phyloP scores from a whole-genome alignment of 129 eudicot species.

The Cynara cardunculus region DNA sequence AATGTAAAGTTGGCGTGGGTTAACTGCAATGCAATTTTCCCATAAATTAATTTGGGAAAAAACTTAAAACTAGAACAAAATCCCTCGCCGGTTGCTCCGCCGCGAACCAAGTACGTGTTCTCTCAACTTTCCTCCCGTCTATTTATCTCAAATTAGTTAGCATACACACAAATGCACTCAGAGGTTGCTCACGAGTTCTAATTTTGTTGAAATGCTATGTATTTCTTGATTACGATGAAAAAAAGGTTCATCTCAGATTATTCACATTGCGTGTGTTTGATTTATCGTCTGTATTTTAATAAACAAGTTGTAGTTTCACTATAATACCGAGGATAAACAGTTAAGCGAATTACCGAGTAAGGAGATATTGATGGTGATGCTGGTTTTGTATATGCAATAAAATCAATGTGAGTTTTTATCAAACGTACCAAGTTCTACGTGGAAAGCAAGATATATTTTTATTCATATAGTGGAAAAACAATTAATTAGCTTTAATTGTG shows the following conservation, averaged over 20 bases:
- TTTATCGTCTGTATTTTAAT: neutral
- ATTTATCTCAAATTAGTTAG: neutral
- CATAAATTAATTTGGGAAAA: neutral
- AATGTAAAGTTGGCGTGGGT: neutral
- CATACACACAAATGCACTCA: neutral
- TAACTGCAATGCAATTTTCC: neutral
- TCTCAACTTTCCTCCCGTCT: neutral
- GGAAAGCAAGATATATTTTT: neutral
- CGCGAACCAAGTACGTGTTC: conserved; percentile 18
- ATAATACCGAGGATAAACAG: conserved; percentile 8
- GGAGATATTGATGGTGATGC: neutral
- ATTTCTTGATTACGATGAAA: neutral
- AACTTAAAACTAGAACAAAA: neutral
- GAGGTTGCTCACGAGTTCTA: neutral
- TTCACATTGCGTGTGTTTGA: neutral
- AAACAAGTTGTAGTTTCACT: neutral
- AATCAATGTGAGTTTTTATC: neutral
- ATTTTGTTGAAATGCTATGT: conserved; percentile 14
- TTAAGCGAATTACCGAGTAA: neutral
- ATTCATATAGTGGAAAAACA: neutral
- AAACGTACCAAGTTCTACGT: neutral
- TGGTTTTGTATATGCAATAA: neutral
- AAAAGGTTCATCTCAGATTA: neutral
- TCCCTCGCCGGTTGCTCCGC: conserved; percentile 13
- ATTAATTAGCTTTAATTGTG: neutral